phyloP scores from a whole-genome alignment of 2,329 filamentous ascomycete species.

The Diaporthe longicolla region DNA sequence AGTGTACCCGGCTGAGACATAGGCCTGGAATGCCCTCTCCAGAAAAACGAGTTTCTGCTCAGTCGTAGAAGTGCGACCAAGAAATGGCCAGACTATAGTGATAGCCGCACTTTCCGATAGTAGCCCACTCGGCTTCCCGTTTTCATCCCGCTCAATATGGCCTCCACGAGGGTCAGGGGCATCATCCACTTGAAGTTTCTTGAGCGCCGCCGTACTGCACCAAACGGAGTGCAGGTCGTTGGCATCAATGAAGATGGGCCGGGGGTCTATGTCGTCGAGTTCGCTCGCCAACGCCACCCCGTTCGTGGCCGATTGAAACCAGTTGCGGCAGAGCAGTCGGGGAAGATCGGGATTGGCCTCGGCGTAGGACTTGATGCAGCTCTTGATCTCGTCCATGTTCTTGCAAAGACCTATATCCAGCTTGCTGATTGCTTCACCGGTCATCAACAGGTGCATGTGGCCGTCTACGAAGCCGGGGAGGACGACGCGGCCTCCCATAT shows the following conservation, averaged over 20 bases:
- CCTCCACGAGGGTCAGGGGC: conserved; percentile 59
- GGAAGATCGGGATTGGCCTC: conserved; percentile 58
- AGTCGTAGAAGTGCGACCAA: background rate
- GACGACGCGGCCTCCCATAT: conserved; percentile 57
- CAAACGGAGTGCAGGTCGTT: conserved; percentile 70
- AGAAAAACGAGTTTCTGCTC: background rate
- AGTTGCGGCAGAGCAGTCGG: conserved; percentile 65
- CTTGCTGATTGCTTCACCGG: conserved; percentile 68
- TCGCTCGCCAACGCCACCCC: conserved; percentile 62
- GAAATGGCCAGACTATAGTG: background rate
- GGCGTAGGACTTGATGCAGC: conserved; percentile 60
- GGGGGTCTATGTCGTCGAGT: conserved; percentile 62
- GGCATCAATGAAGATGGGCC: conserved; percentile 69
- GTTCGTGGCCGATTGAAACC: conserved; percentile 70
- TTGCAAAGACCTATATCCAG: conserved; percentile 61
- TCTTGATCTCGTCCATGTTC: conserved; percentile 62
- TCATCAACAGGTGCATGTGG: conserved; percentile 69
- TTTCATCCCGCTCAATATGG: conserved; percentile 58
- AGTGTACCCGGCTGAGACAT: background rate
- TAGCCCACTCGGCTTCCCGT: conserved; percentile 62
- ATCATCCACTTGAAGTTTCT: background rate
- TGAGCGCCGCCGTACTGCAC: conserved; percentile 60
- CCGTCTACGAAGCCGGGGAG: conserved; percentile 70
- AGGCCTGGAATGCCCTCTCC: background rate
- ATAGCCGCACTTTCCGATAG: conserved; percentile 57